Percentiles rank a stretch among this genome's conserved stretches.
phyloP scores from a whole-genome alignment of 73 alveolate genomes.

The Tetrahymena malaccensis region DNA sequence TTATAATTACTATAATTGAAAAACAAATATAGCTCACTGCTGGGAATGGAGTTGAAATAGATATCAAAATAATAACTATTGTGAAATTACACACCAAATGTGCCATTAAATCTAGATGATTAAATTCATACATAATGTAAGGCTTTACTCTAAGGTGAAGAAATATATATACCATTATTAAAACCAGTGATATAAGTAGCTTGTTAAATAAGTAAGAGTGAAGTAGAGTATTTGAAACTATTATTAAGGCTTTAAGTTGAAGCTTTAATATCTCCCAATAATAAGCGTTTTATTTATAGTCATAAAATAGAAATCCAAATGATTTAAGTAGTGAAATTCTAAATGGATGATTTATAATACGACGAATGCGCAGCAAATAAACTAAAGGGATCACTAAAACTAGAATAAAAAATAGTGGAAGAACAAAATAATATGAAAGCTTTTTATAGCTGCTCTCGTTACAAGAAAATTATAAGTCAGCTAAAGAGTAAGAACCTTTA shows the following conservation, averaged over 20 bases:
- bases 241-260: not conserved
- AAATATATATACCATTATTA: not conserved
- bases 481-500: not conserved
- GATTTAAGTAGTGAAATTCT: not conserved
- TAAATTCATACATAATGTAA: not conserved
- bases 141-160: not conserved
- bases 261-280: not conserved
- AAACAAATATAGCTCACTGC: not conserved
- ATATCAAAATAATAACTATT: not conserved
- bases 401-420: not conserved
- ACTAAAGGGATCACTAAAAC: not conserved
- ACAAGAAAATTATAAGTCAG: not conserved
- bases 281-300: not conserved
- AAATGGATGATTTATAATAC: not conserved
- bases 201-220: not conserved
- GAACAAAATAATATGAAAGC: not conserved
- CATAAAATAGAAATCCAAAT: not conserved
- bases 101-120: not conserved
- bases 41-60: not conserved
- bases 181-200: not conserved
- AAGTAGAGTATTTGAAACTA: not conserved
- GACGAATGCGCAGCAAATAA: not conserved
- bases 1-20: not conserved
- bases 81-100: not conserved
- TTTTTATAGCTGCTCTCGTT: not conserved